These are phyloP conservation scores for Triticum monococcum DNA, from an alignment of 176 grass and related monocot species.

Conservation along the genomic window DNA sequence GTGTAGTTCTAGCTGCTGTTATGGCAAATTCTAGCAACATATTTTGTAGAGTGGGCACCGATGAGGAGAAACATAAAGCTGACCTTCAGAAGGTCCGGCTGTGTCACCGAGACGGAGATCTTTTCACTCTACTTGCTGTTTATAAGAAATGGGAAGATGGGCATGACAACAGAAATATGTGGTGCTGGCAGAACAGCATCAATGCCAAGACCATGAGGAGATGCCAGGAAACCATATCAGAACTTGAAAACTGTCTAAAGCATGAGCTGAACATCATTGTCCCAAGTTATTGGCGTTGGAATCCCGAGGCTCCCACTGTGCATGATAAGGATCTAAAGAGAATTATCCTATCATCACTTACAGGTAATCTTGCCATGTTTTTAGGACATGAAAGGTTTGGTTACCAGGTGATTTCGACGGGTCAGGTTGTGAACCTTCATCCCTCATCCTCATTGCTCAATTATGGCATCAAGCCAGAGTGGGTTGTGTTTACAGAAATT, in stretches of 20 bases:
- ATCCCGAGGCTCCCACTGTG: slow-evolving; percentile 53
- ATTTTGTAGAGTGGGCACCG: slow-evolving; percentile 93
- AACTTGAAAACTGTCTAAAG: slow-evolving; percentile 79
- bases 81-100: slow-evolving; percentile 79
- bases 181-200: slow-evolving; percentile 97
- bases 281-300: slow-evolving; percentile 85
- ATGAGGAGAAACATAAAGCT: slow-evolving; percentile 81
- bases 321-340: slow-evolving; percentile 67
- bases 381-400: slow-evolving; percentile 79
- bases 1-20: slow-evolving; percentile 80
- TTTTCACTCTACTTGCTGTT: slow-evolving; percentile 92
- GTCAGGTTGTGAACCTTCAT: slow-evolving; percentile 79
- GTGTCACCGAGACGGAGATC: slow-evolving; percentile 83
- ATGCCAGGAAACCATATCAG: slow-evolving; percentile 74
- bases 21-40: slow-evolving; percentile 97
- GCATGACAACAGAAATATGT: slow-evolving; percentile 57
- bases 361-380: slow-evolving; percentile 83
- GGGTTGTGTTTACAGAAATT: slow-evolving; percentile 94
- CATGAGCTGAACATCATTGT: slow-evolving; percentile 73
- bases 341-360: slow-evolving; percentile 80
- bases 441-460: slow-evolving; percentile 75
- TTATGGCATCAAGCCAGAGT: slow-evolving; percentile 67
- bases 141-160: slow-evolving; percentile 93
- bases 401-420: slow-evolving; percentile 79
- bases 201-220: slow-evolving; percentile 94